Base-by-base conservation (phyloP, 2,329 filamentous ascomycete species). In the Stemphylium vesicarium region DNA sequence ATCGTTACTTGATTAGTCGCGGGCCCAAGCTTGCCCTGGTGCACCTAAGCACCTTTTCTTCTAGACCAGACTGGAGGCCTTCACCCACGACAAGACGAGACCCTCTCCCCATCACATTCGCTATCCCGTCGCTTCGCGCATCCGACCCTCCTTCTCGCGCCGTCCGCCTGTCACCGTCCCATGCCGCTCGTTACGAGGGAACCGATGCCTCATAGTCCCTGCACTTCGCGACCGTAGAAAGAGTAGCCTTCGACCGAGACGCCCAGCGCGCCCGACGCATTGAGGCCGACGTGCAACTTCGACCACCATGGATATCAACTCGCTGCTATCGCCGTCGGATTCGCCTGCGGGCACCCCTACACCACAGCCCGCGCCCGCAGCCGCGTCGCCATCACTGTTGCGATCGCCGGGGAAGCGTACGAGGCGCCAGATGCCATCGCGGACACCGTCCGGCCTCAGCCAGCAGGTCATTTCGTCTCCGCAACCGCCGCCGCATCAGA, bases 251-350 rank as follows among this genome's bases (percentile, higher is more conserved):
- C 24, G 29, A 35, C 4, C 32, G 13, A 42, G 24, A 44, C 52
- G 22, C 15, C 24, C 12, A 32, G 49, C 53, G 49, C 56, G 45
- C 48, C 36, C 43, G 20, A 29, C 35, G 53, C 53, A 42, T 43
- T 29, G 41, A 40, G 42, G 31, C 22, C 22, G 22, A 24, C 22
- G 22, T 24, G 22, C 22, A 35, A 35, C 37, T 29, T 22, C 16
- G n/a, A 8, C 16, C 62, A 58, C 41, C 38, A 81, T 82, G 80
- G 77, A 82, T 63, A 82, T 81, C 75, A 79, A 79, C 65, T 78
- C 77, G 41, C 71, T 82, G 46, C 66, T 82, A 46, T 81, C 79
- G 66, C 79, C 80, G 35, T 77, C 79, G 58, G 78, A 80, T 53
- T 77, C 77, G 63, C 70, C 78, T 46, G 68, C 73, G 38, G 63